Evolutionary conservation across 2,329 filamentous ascomycete species (phyloP).

Genomic region (Davidsoniella neocaledoniae): DNA sequence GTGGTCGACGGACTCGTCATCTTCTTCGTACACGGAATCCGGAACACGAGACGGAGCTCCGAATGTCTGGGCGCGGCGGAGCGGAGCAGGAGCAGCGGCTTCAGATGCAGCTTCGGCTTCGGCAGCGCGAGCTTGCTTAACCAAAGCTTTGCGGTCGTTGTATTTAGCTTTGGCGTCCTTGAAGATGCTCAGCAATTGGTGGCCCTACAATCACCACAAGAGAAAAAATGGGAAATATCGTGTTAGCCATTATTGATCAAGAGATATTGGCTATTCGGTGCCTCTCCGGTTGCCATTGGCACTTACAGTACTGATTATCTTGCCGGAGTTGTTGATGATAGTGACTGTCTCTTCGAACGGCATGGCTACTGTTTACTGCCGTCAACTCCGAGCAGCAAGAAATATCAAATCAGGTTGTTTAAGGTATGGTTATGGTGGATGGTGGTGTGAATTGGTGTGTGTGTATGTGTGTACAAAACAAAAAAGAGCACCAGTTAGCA

Average conservation of each 20-base stretch:
- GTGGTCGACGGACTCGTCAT: slow-evolving; percentile 12
- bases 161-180: slow-evolving; percentile 84
- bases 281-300: not conserved
- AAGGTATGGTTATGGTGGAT: not conserved
- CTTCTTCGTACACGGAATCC: slow-evolving; percentile 12
- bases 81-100: slow-evolving; percentile 16
- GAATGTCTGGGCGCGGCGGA: slow-evolving; percentile 16
- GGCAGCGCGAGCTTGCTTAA: slow-evolving; percentile 46
- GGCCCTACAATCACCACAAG: slow-evolving; percentile 41
- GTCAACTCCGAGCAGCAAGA: not conserved
- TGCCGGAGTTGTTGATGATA: slow-evolving; percentile 79
- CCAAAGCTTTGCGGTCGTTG: slow-evolving; percentile 68
- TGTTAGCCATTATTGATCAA: not conserved
- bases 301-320: slow-evolving; percentile 73
- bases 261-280: not conserved
- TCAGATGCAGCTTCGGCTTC: slow-evolving; percentile 42
- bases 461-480: not conserved
- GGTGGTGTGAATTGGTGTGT: not conserved
- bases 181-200: slow-evolving; percentile 77
- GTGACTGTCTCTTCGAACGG: slow-evolving; percentile 56
- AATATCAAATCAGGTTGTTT: not conserved
- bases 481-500: not conserved
- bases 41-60: slow-evolving; percentile 11
- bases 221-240: too few relatives aligned
- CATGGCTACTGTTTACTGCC: slow-evolving; percentile 18